These are phyloP conservation scores for Lactarius psammicola DNA, from an alignment of 768 basidiomycete genomes.

Conservation along the genomic window DNA sequence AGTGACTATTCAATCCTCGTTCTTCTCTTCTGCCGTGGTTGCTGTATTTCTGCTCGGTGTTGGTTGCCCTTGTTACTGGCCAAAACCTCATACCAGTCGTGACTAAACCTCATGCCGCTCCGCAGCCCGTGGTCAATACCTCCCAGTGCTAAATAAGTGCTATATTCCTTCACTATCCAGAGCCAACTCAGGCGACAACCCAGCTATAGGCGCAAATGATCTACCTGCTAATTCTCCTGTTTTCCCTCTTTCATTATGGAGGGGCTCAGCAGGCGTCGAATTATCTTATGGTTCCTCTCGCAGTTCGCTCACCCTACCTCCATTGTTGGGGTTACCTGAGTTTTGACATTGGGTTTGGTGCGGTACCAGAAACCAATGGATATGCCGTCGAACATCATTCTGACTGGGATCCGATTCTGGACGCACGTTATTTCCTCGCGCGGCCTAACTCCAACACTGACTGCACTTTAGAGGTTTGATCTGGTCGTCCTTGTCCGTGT, in stretches of 20 bases:
- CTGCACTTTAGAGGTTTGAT: constrained; percentile 11
- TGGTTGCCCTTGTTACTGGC: too few relatives aligned
- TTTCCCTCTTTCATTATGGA: neutral
- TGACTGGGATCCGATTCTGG: too few relatives aligned
- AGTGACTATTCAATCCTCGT: too few relatives aligned
- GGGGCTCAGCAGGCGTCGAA: constrained; percentile 22
- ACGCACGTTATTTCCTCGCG: neutral
- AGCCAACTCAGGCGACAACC: neutral
- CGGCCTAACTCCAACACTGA: neutral
- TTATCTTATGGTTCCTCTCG: constrained; percentile 31
- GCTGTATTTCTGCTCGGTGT: too few relatives aligned
- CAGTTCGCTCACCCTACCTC: constrained; percentile 33
- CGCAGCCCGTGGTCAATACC: too few relatives aligned
- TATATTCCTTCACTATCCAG: neutral
- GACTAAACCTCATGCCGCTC: too few relatives aligned
- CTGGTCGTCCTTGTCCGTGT: constrained; percentile 21
- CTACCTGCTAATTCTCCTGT: neutral
- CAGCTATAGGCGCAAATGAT: neutral
- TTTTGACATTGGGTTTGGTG: constrained; percentile 1
- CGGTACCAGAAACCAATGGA: neutral
- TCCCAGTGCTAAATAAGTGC: neutral
- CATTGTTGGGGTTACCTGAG: constrained; percentile 24
- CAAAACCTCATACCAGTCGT: too few relatives aligned
- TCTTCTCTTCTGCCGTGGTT: too few relatives aligned
- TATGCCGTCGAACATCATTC: constrained; percentile 5